A percentile compares a stretch with the other conserved stretches of the same genome.
Conservation (phyloP, 441 rosid species). For the Populus hybrid region DNA sequence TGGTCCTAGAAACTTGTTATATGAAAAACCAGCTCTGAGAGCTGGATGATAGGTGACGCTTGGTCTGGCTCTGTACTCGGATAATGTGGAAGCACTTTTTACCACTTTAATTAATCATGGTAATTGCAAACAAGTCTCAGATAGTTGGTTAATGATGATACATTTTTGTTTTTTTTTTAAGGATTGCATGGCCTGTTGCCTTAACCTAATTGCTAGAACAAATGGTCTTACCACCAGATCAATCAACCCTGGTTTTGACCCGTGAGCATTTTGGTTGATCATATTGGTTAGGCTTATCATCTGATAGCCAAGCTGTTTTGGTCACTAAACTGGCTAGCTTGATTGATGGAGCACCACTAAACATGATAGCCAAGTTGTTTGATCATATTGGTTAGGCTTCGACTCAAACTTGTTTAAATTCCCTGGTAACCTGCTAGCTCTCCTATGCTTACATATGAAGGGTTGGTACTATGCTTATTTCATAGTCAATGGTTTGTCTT, state of each 20-base stretch:
- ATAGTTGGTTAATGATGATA: background rate
- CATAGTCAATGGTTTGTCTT: too few species aligned
- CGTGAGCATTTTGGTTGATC: too few species aligned
- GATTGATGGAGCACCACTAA: background rate
- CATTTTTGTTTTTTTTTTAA: background rate
- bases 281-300: too few species aligned
- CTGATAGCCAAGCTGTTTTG: background rate
- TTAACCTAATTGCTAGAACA: background rate
- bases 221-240: background rate
- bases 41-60: background rate
- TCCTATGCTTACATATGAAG: too few species aligned
- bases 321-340: background rate
- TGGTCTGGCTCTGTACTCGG: background rate
- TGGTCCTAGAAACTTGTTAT: background rate
- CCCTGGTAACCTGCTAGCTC: background rate
- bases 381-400: background rate
- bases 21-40: background rate
- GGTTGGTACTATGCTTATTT: too few species aligned
- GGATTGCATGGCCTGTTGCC: background rate
- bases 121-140: background rate
- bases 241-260: background rate
- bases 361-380: background rate
- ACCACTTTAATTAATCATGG: background rate
- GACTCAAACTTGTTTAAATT: background rate
- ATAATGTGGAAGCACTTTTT: background rate